Percentiles rank a stretch among this genome's conserved stretches.
Conservation (phyloP, 1,284 basidiomycete genomes). For the Papiliotrema fonsecae region DNA sequence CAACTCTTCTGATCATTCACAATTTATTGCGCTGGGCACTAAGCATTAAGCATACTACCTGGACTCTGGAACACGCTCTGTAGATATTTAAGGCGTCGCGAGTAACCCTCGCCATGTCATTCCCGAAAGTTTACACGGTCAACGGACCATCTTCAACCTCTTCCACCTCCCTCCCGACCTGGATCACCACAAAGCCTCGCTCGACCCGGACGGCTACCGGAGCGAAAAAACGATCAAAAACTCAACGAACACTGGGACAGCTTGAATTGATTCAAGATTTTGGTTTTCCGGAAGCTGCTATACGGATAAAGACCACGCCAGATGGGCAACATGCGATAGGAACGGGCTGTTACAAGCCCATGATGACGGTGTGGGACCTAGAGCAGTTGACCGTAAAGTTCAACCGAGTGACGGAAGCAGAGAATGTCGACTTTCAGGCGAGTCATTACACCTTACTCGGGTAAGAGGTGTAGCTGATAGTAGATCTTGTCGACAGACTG, state of each 20-base stretch:
- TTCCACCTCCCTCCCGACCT: constrained; percentile 79
- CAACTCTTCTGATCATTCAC: too few species aligned
- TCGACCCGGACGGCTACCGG: constrained; percentile 23
- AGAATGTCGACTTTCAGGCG: constrained; percentile 97
- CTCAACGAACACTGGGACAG: constrained; percentile 44
- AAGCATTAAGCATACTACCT: too few species aligned
- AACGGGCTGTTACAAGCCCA: constrained; percentile 97
- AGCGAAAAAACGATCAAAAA: constrained; percentile 45
- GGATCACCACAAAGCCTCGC: constrained; percentile 65
- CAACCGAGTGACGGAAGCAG: constrained; percentile 90
- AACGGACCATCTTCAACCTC: constrained; percentile 79
- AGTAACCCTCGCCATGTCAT: constrained; percentile 27
- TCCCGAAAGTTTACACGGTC: constrained; percentile 81
- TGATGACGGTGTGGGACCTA: constrained; percentile 93
- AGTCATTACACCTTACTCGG: constrained; percentile 50
- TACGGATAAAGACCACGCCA: constrained; percentile 79
- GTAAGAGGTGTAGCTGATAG: neutral
- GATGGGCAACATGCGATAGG: constrained; percentile 91
- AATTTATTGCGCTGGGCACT: too few species aligned
- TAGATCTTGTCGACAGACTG: constrained; percentile 96
- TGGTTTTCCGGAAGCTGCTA: constrained; percentile 94
- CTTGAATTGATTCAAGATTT: constrained; percentile 92
- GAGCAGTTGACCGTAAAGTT: constrained; percentile 92
- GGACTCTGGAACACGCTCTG: too few species aligned
- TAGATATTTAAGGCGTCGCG: too few species aligned